Base-by-base conservation (phyloP, 257 asterid species). In the Primulina eburnea region DNA sequence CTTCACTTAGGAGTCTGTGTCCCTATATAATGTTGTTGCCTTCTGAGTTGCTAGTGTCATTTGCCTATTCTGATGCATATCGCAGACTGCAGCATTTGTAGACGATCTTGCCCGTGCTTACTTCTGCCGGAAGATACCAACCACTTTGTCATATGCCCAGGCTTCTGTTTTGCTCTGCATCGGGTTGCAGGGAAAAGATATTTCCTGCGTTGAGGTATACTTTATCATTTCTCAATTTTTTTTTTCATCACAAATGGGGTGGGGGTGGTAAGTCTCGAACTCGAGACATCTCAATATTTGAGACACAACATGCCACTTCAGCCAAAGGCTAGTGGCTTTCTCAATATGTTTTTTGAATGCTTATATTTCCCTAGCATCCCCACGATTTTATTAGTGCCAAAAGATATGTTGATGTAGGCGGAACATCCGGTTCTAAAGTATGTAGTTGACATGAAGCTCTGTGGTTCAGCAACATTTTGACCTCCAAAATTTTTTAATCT, bases 101-200 rank as follows among this genome's bases (percentile, higher is more conserved):
- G 86, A 81, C 64, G 86, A 85, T 67, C 93, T 89, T 69, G 89
- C 90, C 18, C 84, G 82, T 47, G 73, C 74, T 29, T 94, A 83
- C 82, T 91, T 91, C 79, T 74, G 80, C 84, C 95, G 79, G 82
- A 86, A 86, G 84, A 82, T 94, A 76, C 97, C 96, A 30, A 92
- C 88, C 76, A 60, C 91, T n/a, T 52, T 89, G 12, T 89, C 97
- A 16, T 82, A 80, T 84, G 80, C 82, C 56, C 96, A 91, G 75
- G 92, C 97, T 72, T 94, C 99, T 64, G 86, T 94, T 71, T 79
- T 94, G 83, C 97, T 94, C 70, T 89, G 93, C 85, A 78, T 81
- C 62, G 97, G 97, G 57, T 76, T 94, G 89, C 99, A 91, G 84
- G 82, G 83, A 67, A 89, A 91, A 77, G 88, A 84, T 62, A 60